Conservation (phyloP, 768 basidiomycete genomes). For the Termitomyces sp. region DNA sequence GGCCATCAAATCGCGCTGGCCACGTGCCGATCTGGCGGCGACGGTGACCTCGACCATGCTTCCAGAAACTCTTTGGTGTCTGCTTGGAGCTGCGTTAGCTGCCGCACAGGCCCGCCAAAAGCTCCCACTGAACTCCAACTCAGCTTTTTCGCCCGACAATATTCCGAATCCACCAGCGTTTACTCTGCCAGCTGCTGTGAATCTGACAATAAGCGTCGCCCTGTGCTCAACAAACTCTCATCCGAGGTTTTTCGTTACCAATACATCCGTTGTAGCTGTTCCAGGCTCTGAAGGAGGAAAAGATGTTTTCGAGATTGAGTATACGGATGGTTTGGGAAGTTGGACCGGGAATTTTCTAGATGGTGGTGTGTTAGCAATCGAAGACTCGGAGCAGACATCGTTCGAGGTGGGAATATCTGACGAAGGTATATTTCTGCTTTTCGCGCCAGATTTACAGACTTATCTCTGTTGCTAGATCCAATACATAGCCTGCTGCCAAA, state of each 20-base stretch:
- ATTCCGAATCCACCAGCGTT: constrained; percentile 35
- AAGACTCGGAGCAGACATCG: constrained; percentile 33
- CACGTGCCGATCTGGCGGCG: background rate
- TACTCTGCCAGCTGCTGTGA: constrained; percentile 35
- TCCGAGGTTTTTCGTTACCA: constrained; percentile 61
- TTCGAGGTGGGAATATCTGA: constrained; percentile 62
- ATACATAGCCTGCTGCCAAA: constrained; percentile 41
- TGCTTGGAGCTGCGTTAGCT: constrained; percentile 28
- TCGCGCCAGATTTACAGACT: background rate
- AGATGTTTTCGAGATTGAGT: constrained; percentile 44
- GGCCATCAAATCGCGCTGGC: background rate
- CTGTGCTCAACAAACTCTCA: constrained; percentile 35
- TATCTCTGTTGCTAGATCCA: constrained; percentile 31
- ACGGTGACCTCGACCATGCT: constrained; percentile 25
- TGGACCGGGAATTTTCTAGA: constrained; percentile 44
- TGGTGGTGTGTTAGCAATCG: constrained; percentile 54
- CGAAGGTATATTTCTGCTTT: constrained; percentile 26
- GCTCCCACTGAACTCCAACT: constrained; percentile 35
- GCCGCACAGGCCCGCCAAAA: constrained; percentile 28
- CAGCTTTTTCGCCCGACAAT: constrained; percentile 27
- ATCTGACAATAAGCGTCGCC: constrained; percentile 46
- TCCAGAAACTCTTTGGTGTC: constrained; percentile 31
- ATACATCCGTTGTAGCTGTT: constrained; percentile 32
- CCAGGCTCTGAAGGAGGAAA: constrained; percentile 36
- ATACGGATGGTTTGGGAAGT: constrained; percentile 46